Evolutionary conservation across 225 moss, liverwort and hornwort species (phyloP).

Genomic region (Physcomitrellopsis africana): DNA sequence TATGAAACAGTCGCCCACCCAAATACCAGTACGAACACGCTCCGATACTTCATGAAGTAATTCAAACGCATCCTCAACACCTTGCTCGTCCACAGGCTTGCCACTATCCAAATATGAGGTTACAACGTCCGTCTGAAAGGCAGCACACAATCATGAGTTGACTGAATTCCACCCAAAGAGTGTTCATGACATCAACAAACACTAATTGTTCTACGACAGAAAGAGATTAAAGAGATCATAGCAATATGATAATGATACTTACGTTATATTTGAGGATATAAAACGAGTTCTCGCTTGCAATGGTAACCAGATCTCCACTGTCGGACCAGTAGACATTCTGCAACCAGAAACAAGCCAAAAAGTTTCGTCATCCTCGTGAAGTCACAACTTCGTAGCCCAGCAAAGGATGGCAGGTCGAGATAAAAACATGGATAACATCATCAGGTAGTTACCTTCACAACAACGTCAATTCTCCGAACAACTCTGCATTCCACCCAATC

Average conservation of each 20-base stretch:
- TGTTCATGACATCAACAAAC: too few relatives aligned
- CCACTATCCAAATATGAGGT: constrained; percentile 64
- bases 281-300: constrained; percentile 87
- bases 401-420: neutral
- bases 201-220: neutral
- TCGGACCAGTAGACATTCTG: constrained; percentile 97
- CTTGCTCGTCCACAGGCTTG: constrained; percentile 75
- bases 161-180: too few relatives aligned
- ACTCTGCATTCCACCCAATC: constrained; percentile 89
- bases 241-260: constrained; percentile 20
- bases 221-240: neutral
- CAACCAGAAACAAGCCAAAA: constrained; percentile 27
- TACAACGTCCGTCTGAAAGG: constrained; percentile 57
- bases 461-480: constrained; percentile 80
- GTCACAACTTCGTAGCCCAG: constrained; percentile 5
- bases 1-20: constrained; percentile 84
- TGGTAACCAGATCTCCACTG: constrained; percentile 82
- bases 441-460: constrained; percentile 64
- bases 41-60: constrained; percentile 74
- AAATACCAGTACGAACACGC: constrained; percentile 70
- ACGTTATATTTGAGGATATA: constrained; percentile 88
- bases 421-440: neutral
- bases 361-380: neutral
- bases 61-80: constrained; percentile 81
- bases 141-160: too few relatives aligned